Base-by-base conservation (phyloP, 2,329 filamentous ascomycete genomes). In the Colletotrichum lini region DNA sequence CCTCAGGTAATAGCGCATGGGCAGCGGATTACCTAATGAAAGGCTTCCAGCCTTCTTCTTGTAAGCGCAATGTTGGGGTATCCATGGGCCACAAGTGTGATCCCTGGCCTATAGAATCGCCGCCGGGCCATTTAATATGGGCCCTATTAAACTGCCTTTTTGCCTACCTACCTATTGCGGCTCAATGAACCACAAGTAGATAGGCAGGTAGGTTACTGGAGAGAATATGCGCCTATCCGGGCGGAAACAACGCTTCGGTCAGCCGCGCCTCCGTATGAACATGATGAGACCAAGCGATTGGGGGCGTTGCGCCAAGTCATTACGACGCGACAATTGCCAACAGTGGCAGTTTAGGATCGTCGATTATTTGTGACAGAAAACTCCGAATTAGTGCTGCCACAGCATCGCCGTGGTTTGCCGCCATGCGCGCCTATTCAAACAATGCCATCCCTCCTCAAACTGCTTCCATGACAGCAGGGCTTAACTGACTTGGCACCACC, bases 21-120 rank as follows among this genome's bases (percentile, higher is more conserved):
- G 53, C 18, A 45, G 40, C 12, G 38, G 30, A 63, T 63, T 63
- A 63, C 60, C 49, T 63, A 63, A 63, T 57, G 21, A 6, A 42
- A 57, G 54, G 54, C 10, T 42, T 57, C 53, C 35, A 21, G 15
- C 42, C 56, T n/a, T 30, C 40, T 30, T 58, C 9, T 38, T 9
- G 35, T 2, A 10, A 35, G 35, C 30, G 38, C 52, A 54, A 54
- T 30, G 26, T 26, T n/a, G 8, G 30, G 30, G 9, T 35, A 35
- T 1, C 30, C 30, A 9, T 9, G 30, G 8, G 30, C 30, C 30
- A 35, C 35, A 38, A 38, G 9, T 40, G 26, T 40, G 10, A 35
- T 38, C 45, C 49, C 49, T 49, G 60, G 49, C 60, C 49, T 61
- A 61, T n/a, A 45, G 49, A 63, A 44, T 40, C 38, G 49, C 60